A percentile compares a stretch with the other conserved stretches of the same genome.
phyloP scores from a whole-genome alignment of 1,284 basidiomycete species.

The Mycena sp. region DNA sequence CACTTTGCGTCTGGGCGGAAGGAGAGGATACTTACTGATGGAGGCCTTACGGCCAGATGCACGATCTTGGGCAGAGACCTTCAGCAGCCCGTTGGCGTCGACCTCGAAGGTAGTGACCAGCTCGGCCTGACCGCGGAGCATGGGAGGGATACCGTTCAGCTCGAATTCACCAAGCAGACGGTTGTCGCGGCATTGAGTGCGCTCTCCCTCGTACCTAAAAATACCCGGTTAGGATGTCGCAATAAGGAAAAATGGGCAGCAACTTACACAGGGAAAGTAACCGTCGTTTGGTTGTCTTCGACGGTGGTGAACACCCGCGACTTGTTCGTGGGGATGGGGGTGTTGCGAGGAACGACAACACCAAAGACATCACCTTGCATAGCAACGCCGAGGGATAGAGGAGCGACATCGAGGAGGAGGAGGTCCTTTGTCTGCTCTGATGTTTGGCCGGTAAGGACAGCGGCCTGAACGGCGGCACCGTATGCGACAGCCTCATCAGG shows the following conservation, averaged over 20 bases:
- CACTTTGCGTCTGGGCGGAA: slow-evolving; percentile 8
- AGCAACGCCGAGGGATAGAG: slow-evolving; percentile 96
- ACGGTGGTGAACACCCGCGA: slow-evolving; percentile 96
- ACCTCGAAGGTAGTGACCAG: slow-evolving; percentile 97
- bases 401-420: slow-evolving; percentile 94
- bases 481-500: slow-evolving; percentile 96
- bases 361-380: slow-evolving; percentile 99
- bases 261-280: slow-evolving; percentile 94
- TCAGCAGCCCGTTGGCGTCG: slow-evolving; percentile 95
- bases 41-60: slow-evolving; percentile 96
- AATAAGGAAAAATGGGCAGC: not conserved
- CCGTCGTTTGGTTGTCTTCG: slow-evolving; percentile 98
- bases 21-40: slow-evolving; percentile 74
- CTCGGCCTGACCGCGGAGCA: slow-evolving; percentile 96
- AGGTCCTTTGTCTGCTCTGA: slow-evolving; percentile 97
- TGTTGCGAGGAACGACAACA: slow-evolving; percentile 96
- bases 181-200: slow-evolving; percentile 97
- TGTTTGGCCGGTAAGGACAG: slow-evolving; percentile 95
- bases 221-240: slow-evolving; percentile 9
- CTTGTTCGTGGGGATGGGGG: slow-evolving; percentile 97
- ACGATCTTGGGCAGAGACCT: slow-evolving; percentile 95
- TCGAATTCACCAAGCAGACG: slow-evolving; percentile 97
- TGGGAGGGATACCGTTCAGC: slow-evolving; percentile 95
- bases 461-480: slow-evolving; percentile 97
- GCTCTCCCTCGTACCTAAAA: slow-evolving; percentile 92